These are phyloP conservation scores for Mucor velutinosus DNA, from an alignment of 371 early-diverging fungal species.

Conservation along the genomic window DNA sequence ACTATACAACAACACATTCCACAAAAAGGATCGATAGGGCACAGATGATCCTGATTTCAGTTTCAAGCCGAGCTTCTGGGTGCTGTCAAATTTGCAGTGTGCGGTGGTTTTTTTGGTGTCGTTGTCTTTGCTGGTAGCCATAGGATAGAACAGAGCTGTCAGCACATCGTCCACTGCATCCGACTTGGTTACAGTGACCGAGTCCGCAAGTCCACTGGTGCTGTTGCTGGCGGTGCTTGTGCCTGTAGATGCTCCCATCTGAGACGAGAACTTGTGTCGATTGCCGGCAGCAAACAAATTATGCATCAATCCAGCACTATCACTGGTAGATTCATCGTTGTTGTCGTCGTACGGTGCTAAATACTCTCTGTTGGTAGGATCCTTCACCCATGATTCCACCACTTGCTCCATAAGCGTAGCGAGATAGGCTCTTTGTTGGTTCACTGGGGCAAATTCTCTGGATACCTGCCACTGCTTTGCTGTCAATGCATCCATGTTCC, in stretches of 20 bases:
- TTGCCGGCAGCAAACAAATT: slow-evolving; percentile 22
- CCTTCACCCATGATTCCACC: slow-evolving; percentile 63
- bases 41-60: slow-evolving; percentile 60
- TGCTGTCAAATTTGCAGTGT: background rate
- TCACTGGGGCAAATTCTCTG: slow-evolving; percentile 57
- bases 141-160: slow-evolving; percentile 20
- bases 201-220: background rate
- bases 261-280: background rate
- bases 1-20: slow-evolving; percentile 63
- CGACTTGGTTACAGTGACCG: slow-evolving; percentile 20
- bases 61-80: slow-evolving; percentile 46
- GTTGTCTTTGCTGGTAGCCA: background rate
- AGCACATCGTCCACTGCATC: slow-evolving; percentile 35
- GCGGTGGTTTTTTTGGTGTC: background rate
- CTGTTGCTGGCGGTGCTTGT: background rate
- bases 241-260: background rate
- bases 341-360: slow-evolving; percentile 37
- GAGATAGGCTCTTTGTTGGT: slow-evolving; percentile 60
- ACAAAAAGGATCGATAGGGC: slow-evolving; percentile 69
- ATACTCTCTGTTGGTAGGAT: slow-evolving; percentile 47
- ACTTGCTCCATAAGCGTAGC: slow-evolving; percentile 61
- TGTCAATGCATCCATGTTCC: slow-evolving; percentile 65
- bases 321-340: slow-evolving; percentile 9
- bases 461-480: slow-evolving; percentile 65
- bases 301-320: slow-evolving; percentile 24